Base-by-base conservation (phyloP, 176 grass and related monocot species). In the Areca catechu region DNA sequence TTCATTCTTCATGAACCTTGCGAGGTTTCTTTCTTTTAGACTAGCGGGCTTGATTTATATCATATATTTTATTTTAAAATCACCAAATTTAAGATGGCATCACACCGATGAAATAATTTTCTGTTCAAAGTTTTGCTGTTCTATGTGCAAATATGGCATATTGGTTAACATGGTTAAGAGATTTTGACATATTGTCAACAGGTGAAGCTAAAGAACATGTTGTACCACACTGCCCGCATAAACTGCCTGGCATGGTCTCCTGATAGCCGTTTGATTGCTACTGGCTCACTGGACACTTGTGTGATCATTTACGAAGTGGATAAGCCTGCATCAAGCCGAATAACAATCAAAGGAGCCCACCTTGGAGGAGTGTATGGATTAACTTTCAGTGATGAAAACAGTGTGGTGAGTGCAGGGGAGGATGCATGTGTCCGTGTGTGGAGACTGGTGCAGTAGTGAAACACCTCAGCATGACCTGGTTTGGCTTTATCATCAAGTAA, bases 171-270 rank as follows among this genome's bases (percentile, higher is more conserved):
- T 43, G 34, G 34, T 43, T 43, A 43, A 14, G 34, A 12, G 34
- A 43, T 43, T 14, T 43, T 43, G 9, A 43, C 10, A 43, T 9
- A 51, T 43, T 27, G 37, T 37, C 37, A 48, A 65, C 66, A 97
- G 93, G 53, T 97, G 37, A 91, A 97, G 70, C 48, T 97, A 67
- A 97, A 97, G 79, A 97, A 97, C 62, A 97, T 97, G 93, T 21
- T 97, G 69, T 97, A 77, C 81, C 93, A 97, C 61, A 80, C 93
- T 34, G 93, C 93, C 57, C 75, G 93, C 20, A 73, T 97, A 61
- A 97, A 91, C 76, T 88, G 81, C 48, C 28, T 97, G 48, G 66
- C 93, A 4, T 97, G 93, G 93, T 97, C 87, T 67, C 93, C 93
- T 19, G 93, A 97, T 69, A 88, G 66, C 51, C 72, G 51, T 22